Evolutionary conservation across 306 rosid species (phyloP).

Genomic region (Corylus americana): DNA sequence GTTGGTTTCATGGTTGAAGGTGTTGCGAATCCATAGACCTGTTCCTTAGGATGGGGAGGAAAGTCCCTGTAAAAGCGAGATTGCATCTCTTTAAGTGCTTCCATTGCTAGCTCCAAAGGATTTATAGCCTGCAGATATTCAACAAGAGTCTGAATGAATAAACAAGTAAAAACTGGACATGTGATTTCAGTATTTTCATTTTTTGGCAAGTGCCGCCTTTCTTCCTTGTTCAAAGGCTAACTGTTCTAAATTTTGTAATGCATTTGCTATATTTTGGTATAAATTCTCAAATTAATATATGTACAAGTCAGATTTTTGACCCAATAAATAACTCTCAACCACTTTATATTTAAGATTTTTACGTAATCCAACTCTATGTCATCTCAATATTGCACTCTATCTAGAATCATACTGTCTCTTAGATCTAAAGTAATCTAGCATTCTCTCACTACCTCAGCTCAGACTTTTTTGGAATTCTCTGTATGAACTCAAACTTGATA

Average conservation of each 20-base stretch:
- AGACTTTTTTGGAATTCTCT: background rate
- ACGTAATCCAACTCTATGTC: background rate
- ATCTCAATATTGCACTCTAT: background rate
- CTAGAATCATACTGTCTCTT: background rate
- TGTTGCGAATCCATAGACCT: slow-evolving; percentile 78
- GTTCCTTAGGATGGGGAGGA: slow-evolving; percentile 92
- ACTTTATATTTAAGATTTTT: background rate
- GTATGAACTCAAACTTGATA: background rate
- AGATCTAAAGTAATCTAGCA: background rate
- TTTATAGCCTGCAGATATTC: slow-evolving; percentile 74
- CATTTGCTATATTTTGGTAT: background rate
- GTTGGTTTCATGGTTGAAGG: slow-evolving; percentile 99
- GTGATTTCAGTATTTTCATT: background rate
- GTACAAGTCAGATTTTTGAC: background rate
- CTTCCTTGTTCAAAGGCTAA: background rate
- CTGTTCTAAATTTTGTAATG: background rate
- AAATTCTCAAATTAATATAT: background rate
- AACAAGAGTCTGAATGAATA: slow-evolving; percentile 19
- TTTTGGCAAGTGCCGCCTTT: background rate
- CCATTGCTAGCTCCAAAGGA: slow-evolving; percentile 87
- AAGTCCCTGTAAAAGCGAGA: slow-evolving; percentile 71
- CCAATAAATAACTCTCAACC: background rate
- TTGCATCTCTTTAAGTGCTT: slow-evolving; percentile 85
- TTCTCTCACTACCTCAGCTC: background rate
- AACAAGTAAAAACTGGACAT: slow-evolving; percentile 17